These are phyloP conservation scores for Pelargonium australe DNA, from an alignment of 441 rosid genomes.

Conservation along the genomic window DNA sequence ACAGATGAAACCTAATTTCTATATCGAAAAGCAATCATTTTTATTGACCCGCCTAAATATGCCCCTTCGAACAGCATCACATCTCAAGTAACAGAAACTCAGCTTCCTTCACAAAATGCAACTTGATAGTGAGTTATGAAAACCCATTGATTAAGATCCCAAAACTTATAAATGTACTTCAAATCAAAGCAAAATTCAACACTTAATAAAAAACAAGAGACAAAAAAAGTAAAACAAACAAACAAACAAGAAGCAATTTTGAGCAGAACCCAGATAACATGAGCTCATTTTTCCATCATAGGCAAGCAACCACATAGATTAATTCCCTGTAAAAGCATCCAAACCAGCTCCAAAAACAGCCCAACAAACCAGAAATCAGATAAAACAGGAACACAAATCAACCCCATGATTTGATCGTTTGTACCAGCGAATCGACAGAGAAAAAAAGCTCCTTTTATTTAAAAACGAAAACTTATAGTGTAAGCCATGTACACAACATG, in stretches of 20 bases:
- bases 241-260: background rate
- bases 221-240: background rate
- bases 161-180: constrained; percentile 1
- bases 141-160: background rate
- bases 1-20: background rate
- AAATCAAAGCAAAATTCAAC: constrained; percentile 6
- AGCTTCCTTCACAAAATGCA: background rate
- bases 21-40: background rate
- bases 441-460: background rate
- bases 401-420: background rate
- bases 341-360: background rate
- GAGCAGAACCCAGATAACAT: constrained; percentile 9
- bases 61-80: background rate
- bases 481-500: background rate
- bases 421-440: background rate
- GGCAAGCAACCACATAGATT: constrained; percentile 6
- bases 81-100: background rate
- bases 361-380: background rate
- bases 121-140: constrained; percentile 4
- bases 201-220: background rate
- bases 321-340: background rate
- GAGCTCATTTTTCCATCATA: constrained; percentile 18
- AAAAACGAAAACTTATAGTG: background rate
- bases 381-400: background rate
- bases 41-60: background rate